These are phyloP conservation scores for Naumovozyma baii DNA, from an alignment of 805 yeast genomes.

Conservation along the genomic window DNA sequence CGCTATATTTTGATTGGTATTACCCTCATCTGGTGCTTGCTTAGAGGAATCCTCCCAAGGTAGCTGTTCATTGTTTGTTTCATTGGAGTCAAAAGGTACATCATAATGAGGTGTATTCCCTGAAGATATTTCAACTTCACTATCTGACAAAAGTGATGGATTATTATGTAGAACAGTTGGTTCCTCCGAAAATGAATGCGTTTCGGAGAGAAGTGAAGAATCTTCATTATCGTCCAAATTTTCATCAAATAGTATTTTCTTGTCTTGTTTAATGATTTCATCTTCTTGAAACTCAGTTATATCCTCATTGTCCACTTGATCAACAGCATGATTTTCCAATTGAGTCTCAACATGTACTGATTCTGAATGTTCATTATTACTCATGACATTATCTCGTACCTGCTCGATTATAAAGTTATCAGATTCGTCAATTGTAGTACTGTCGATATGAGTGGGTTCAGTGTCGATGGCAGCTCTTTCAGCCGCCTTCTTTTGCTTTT, in stretches of 20 bases:
- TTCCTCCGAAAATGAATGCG: too few relatives aligned
- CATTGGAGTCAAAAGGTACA: background rate
- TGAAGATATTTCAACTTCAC: background rate
- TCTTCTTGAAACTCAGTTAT: background rate
- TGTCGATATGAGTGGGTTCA: background rate
- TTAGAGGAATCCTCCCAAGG: constrained; percentile 11
- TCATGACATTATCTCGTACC: background rate
- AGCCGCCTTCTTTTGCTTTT: constrained; percentile 25
- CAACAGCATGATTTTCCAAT: background rate
- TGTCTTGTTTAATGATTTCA: too few relatives aligned
- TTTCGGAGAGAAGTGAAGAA: too few relatives aligned
- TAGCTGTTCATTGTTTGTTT: constrained; percentile 6
- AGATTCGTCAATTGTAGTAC: too few relatives aligned
- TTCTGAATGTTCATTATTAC: background rate
- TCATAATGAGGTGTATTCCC: background rate
- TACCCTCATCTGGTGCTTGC: background rate
- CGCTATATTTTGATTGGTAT: background rate
- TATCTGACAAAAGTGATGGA: too few relatives aligned
- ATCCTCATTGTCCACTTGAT: background rate
- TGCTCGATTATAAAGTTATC: too few relatives aligned
- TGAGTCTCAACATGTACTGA: too few relatives aligned
- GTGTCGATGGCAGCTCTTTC: constrained; percentile 1
- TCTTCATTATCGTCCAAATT: too few relatives aligned
- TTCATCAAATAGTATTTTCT: too few relatives aligned
- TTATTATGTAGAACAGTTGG: too few relatives aligned